Conservation (phyloP, 2,329 filamentous ascomycete species). For the Fusarium solani-melongenae region DNA sequence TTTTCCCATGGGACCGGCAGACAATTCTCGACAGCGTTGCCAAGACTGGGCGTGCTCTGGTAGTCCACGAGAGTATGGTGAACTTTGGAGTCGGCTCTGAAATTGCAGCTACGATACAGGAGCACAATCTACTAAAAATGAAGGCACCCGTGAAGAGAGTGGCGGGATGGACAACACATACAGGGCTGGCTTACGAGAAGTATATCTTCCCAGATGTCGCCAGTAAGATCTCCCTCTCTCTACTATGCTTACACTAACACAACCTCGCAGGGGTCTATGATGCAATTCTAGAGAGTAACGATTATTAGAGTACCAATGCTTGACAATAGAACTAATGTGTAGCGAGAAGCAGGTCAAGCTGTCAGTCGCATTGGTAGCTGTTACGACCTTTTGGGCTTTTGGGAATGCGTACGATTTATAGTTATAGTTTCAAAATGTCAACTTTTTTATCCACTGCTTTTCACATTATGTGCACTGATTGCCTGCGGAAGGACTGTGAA, state of each 20-base stretch:
- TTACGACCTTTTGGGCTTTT: neutral
- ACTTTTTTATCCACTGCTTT: too few species aligned
- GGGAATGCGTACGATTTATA: neutral
- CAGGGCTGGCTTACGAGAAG: slow-evolving; percentile 80
- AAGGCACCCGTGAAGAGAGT: slow-evolving; percentile 86
- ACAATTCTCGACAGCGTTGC: slow-evolving; percentile 82
- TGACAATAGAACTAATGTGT: neutral
- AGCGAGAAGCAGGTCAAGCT: neutral
- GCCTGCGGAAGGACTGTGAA: too few species aligned
- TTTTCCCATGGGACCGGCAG: slow-evolving; percentile 90
- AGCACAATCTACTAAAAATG: slow-evolving; percentile 79
- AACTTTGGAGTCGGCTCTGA: slow-evolving; percentile 90
- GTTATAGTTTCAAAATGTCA: too few species aligned
- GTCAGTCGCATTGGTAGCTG: neutral
- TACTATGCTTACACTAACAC: neutral
- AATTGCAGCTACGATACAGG: slow-evolving; percentile 86
- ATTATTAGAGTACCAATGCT: slow-evolving; percentile 60
- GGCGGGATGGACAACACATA: slow-evolving; percentile 86
- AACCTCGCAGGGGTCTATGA: slow-evolving; percentile 71
- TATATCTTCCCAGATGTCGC: slow-evolving; percentile 86
- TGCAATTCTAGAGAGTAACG: slow-evolving; percentile 71
- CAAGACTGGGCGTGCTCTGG: slow-evolving; percentile 85
- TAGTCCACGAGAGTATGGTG: slow-evolving; percentile 92
- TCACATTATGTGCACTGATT: too few species aligned
- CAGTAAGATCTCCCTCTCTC: slow-evolving; percentile 66